Evolutionary conservation across 2,329 filamentous ascomycete species (phyloP).

Genomic region (Ceratocystis harringtonii): DNA sequence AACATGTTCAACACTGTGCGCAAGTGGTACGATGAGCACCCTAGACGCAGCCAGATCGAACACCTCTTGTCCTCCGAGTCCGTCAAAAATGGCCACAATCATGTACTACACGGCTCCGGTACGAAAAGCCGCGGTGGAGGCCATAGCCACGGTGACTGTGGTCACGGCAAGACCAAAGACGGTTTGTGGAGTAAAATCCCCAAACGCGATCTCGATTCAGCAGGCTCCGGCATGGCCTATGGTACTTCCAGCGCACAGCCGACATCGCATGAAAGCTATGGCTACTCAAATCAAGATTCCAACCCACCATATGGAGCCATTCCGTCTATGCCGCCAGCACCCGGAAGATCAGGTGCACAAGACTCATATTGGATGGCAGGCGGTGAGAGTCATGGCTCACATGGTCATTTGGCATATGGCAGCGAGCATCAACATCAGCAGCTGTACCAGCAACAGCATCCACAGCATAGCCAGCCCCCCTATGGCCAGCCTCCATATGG

Average conservation of each 20-base stretch:
- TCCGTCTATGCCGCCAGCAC: background rate
- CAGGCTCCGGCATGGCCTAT: conserved; percentile 8
- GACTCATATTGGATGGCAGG: conserved; percentile 15
- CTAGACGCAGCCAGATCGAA: conserved; percentile 54
- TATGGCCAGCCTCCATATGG: conserved; percentile 6
- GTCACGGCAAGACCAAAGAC: conserved; percentile 43
- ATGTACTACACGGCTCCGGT: conserved; percentile 34
- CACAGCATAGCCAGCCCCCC: background rate
- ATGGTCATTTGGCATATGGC: background rate
- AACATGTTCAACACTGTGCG: conserved; percentile 82
- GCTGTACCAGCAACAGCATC: background rate
- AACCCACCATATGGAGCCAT: conserved; percentile 4
- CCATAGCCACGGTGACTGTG: conserved; percentile 31
- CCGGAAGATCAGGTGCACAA: conserved; percentile 1
- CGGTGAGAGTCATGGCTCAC: background rate
- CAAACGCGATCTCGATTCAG: conserved; percentile 34
- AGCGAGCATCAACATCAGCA: background rate
- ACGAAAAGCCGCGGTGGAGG: conserved; percentile 26
- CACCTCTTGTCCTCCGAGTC: conserved; percentile 66
- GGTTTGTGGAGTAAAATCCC: conserved; percentile 48
- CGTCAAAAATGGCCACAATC: conserved; percentile 71
- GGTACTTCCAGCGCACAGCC: background rate
- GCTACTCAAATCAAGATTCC: conserved; percentile 9
- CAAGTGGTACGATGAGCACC: conserved; percentile 59
- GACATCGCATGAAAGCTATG: conserved; percentile 1